phyloP scores from a whole-genome alignment of 441 rosid species.

The Aleurites moluccanus region DNA sequence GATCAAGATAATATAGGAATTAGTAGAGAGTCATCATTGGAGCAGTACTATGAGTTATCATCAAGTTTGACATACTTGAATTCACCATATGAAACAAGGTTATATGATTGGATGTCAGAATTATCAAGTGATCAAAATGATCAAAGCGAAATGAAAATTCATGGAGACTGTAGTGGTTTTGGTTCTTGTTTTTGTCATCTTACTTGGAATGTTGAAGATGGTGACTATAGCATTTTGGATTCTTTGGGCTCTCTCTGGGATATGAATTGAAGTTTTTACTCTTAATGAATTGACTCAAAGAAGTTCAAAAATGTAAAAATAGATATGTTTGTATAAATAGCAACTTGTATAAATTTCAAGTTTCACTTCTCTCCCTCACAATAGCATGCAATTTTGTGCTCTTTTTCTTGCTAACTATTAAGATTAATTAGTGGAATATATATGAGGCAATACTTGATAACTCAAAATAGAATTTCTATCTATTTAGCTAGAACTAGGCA shows the following conservation, averaged over 20 bases:
- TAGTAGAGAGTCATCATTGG: constrained; percentile 16
- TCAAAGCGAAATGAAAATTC: constrained; percentile 26
- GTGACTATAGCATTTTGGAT: constrained; percentile 33
- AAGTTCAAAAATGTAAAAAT: neutral
- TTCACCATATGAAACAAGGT: constrained; percentile 57
- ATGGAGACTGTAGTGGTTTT: constrained; percentile 26
- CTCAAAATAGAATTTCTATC: too few species aligned
- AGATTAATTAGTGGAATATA: too few species aligned
- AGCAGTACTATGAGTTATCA: constrained; percentile 23
- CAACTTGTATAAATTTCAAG: neutral
- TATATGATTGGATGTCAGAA: constrained; percentile 54
- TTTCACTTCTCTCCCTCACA: neutral
- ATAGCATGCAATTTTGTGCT: neutral
- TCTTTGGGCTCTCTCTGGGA: constrained; percentile 53
- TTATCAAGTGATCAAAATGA: constrained; percentile 28
- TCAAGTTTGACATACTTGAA: constrained; percentile 25
- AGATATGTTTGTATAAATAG: neutral
- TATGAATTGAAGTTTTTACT: constrained; percentile 27
- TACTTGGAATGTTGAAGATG: constrained; percentile 38
- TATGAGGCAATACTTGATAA: too few species aligned
- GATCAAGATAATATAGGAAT: constrained; percentile 23
- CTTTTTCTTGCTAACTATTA: neutral
- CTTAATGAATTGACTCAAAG: neutral
- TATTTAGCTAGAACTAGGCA: too few species aligned
- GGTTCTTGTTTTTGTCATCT: constrained; percentile 26